Evolutionary conservation across 148 eudicot species (phyloP), one percentile per base, ranked within the genome.

Genomic region (Pharnaceum exiguum): DNA sequence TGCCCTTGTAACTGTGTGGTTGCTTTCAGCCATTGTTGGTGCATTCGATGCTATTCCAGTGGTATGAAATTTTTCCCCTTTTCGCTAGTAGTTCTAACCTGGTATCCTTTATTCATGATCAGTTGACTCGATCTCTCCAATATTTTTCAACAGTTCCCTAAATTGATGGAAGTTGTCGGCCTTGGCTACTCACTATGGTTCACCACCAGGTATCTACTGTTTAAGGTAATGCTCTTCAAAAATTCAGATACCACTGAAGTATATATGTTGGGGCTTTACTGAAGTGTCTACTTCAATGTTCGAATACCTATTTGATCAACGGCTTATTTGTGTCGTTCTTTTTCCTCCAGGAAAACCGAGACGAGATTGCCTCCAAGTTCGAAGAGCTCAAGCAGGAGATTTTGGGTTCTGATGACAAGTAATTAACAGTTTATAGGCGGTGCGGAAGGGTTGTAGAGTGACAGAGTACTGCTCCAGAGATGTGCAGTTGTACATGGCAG

Each of bases 31-130:
- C 11, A 35, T 91, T 19, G 76, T 91, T 67, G 74, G 75, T 49
- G 85, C 97, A 42, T 65, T 87, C n/a, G 97, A 91, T 68, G 73
- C 93, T 46, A 75, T 91, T 18, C 96, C 97, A 6, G 22, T 91
- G 90, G 93, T 85, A 31, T 45, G 73, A n/a, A n/a, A n/a, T n/a
- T n/a, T n/a, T n/a, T 63, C 10, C 24, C 27, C 22, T 26, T 0
- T 8, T n/a, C n/a, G n/a, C n/a, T n/a, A n/a, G 6, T 37, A 22
- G 28, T 23, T 55, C 18, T 23, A 15, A 4, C 5, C 22, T 22
- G 29, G 44, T 23, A 60, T 24, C 4, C 13, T 5, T 17, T 25
- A 7, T 29, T 36, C 12, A 2, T 26, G 17, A 3, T 37, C 6
- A 4, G 12, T 36, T 55, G 30, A 38, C 2, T 17, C 10, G 17